Conservation (phyloP, 495 filamentous ascomycete genomes). For the Aspergillus bertholletiae region DNA sequence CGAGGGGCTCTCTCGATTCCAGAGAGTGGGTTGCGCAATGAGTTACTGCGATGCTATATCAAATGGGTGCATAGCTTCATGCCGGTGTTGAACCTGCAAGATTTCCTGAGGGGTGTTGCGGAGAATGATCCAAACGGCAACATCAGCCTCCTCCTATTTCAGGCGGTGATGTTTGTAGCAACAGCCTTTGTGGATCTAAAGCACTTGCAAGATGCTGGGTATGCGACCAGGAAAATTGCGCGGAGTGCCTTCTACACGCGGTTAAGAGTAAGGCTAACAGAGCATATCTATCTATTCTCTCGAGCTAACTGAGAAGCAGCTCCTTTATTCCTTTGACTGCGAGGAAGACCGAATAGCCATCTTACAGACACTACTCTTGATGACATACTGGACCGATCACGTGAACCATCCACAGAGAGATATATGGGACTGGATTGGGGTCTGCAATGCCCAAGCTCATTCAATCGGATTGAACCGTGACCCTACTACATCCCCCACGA, state of each 20-base stretch:
- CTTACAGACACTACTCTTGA: conserved; percentile 72
- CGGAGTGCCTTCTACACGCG: conserved; percentile 73
- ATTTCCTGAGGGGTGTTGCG: conserved; percentile 60
- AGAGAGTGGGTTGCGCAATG: conserved; percentile 59
- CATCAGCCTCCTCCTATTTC: conserved; percentile 71
- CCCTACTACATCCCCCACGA: conserved; percentile 55
- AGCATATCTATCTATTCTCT: background rate
- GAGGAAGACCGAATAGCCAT: conserved; percentile 77
- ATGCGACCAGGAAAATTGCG: conserved; percentile 63
- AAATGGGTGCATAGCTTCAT: conserved; percentile 85
- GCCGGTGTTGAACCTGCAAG: conserved; percentile 72
- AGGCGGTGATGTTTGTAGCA: conserved; percentile 77
- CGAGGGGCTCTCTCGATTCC: conserved; percentile 74
- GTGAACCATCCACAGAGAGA: conserved; percentile 62
- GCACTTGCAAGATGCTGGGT: conserved; percentile 65
- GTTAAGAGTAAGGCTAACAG: conserved; percentile 56
- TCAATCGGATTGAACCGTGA: conserved; percentile 79
- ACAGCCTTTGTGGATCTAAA: conserved; percentile 71
- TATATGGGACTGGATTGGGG: conserved; percentile 86
- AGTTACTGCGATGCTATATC: conserved; percentile 68
- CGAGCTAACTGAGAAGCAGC: conserved; percentile 25
- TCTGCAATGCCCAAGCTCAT: conserved; percentile 75
- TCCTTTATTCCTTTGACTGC: conserved; percentile 79
- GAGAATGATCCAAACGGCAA: conserved; percentile 58
- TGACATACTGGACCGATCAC: conserved; percentile 82